A percentile compares a stretch with the other conserved stretches of the same genome.
Evolutionary conservation across 805 yeast species (phyloP).

Genomic region (Candida piceae): DNA sequence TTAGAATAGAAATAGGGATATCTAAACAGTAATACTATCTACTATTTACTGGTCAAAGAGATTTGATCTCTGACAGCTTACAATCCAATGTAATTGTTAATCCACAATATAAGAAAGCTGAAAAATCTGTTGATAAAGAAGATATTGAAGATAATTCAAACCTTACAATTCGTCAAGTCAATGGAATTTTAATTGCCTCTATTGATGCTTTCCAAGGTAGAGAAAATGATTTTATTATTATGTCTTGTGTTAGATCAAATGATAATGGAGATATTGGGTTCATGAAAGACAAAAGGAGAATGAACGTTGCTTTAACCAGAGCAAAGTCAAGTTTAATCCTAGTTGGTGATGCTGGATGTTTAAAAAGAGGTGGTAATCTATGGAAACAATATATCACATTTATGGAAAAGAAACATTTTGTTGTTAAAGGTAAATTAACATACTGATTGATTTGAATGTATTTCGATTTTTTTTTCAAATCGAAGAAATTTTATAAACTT

Average conservation of each 20-base stretch:
- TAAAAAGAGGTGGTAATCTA: conserved; percentile 43
- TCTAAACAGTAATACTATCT: no score
- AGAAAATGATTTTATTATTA: conserved; percentile 74
- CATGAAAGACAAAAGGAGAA: conserved; percentile 52
- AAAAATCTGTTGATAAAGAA: conserved; percentile 55
- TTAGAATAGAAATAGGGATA: no score
- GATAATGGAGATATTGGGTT: conserved; percentile 53
- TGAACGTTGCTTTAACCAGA: conserved; percentile 71
- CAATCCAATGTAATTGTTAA: conserved; percentile 50
- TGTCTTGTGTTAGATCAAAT: conserved; percentile 75
- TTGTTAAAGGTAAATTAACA: no score
- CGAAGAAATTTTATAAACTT: no score
- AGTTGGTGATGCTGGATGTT: conserved; percentile 51
- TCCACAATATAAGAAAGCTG: conserved; percentile 44
- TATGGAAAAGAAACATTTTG: no score
- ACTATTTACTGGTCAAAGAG: conserved; percentile 71
- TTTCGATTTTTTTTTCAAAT: no score
- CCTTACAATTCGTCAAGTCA: conserved; percentile 38
- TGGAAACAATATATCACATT: no score
- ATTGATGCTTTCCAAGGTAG: conserved; percentile 92
- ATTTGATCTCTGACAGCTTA: conserved; percentile 47
- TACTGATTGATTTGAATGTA: no score
- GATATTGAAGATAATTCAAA: conserved; percentile 43
- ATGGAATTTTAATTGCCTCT: conserved; percentile 45
- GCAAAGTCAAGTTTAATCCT: conserved; percentile 59